Evolutionary conservation across 2,329 filamentous ascomycete species (phyloP).

Genomic region (Aschersonia sp.): DNA sequence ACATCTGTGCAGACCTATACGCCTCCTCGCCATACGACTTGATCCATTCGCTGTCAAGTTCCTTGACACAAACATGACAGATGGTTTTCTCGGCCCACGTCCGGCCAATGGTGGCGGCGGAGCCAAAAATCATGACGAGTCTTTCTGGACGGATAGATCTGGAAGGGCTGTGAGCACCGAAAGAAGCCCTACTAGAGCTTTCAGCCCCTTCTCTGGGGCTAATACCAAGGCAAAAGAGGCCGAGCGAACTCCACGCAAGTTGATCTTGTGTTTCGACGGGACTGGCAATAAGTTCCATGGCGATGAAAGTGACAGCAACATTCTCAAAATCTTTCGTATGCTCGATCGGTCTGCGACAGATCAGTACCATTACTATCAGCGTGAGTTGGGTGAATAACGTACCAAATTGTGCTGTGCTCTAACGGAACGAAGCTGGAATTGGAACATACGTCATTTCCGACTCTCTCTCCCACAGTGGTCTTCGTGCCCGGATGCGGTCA

Average conservation of each 20-base stretch:
- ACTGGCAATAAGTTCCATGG: slow-evolving; percentile 51
- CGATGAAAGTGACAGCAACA: slow-evolving; percentile 48
- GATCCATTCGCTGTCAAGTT: no score
- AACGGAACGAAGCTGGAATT: slow-evolving; percentile 39
- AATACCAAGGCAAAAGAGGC: background rate
- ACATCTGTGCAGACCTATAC: no score
- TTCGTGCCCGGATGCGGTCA: slow-evolving; percentile 41
- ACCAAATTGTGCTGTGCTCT: background rate
- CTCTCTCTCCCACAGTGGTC: slow-evolving; percentile 41
- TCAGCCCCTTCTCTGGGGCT: slow-evolving; percentile 1
- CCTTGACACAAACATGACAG: background rate
- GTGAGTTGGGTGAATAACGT: slow-evolving; percentile 19
- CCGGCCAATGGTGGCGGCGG: background rate
- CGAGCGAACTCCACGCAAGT: slow-evolving; percentile 20
- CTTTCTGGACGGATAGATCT: background rate
- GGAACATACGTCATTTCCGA: slow-evolving; percentile 55
- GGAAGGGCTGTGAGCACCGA: background rate
- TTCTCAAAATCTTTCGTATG: slow-evolving; percentile 58
- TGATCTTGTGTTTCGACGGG: slow-evolving; percentile 48
- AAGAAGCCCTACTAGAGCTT: background rate
- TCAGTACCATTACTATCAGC: slow-evolving; percentile 51
- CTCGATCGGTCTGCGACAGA: slow-evolving; percentile 46
- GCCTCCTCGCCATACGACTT: no score
- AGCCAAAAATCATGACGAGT: background rate
- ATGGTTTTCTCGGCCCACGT: background rate